Base-by-base conservation (phyloP, 2,329 filamentous ascomycete genomes). In the Trichoderma sp. region DNA sequence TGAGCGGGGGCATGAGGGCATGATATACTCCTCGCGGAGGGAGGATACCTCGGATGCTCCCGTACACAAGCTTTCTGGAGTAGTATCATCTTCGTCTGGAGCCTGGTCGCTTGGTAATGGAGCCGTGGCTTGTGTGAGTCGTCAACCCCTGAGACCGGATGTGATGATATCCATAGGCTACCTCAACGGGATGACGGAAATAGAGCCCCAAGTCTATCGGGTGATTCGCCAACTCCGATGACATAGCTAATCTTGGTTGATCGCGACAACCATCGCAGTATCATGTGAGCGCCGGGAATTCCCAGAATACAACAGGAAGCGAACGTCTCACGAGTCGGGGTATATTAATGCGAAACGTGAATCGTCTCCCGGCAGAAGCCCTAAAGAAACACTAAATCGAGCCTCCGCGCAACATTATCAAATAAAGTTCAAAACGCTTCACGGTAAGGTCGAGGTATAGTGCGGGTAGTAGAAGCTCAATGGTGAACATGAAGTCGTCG, bases 141-240 rank as follows among this genome's bases (percentile, higher is more conserved):
- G 27, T 48, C 63, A 53, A n/a, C 65, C 48, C 58, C 68, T 71
- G 71, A 71, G 70, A 72, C 71, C 71, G 71, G 71, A 69, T 70
- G 58, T 42, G 9, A 25, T 22, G 13, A 42, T 64, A 68, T 48
- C 70, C 68, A 67, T 32, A 56, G 25, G 9, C 50, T 34, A 45
- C 61, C 35, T 45, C 54, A 12, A 22, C 45, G 19, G 42, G 34
- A 8, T 19, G 10, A 22, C 15, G 53, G 63, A 32, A 39, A 54
- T 27, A 25, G 13, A 58, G 39, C 63, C 63, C 63, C 63, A 58
- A 22, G 63, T 58, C 29, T 19, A 25, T 53, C 35, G 35, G 37
- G 32, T 50, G 39, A 42, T n/a, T 35, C 15, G 42, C 13, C 50
- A 32, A 56, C 12, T 57, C n/a, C 37, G 22, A 22, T 35, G 56